A percentile compares a stretch with the other conserved stretches of the same genome.
Evolutionary conservation across 768 basidiomycete species (phyloP).

Genomic region (Gloeopeniophorella convolvens): DNA sequence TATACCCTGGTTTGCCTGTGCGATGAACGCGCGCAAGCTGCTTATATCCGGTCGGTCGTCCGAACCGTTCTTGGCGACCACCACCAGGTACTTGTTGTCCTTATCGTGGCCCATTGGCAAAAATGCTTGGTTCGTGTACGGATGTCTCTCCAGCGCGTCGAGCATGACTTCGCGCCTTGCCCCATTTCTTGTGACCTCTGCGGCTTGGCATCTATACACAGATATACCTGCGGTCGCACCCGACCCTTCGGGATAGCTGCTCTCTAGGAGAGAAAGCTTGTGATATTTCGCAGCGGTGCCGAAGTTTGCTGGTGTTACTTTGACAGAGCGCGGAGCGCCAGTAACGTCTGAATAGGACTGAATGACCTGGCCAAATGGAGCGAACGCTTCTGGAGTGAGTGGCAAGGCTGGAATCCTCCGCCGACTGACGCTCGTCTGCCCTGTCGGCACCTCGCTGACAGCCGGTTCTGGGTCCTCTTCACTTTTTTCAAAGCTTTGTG

Average conservation of each 20-base stretch:
- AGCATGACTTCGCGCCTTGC: conserved; percentile 57
- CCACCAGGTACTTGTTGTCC: conserved; percentile 65
- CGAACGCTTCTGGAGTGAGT: conserved; percentile 81
- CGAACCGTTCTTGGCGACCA: conserved; percentile 73
- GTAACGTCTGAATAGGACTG: conserved; percentile 73
- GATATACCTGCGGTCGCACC: conserved; percentile 67
- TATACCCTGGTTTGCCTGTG: conserved; percentile 75
- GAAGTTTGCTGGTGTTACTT: conserved; percentile 78
- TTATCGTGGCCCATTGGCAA: conserved; percentile 80
- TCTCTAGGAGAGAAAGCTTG: conserved; percentile 67
- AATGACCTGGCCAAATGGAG: conserved; percentile 84
- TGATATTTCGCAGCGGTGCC: conserved; percentile 93
- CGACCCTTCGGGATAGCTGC: conserved; percentile 53
- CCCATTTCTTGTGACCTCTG: conserved; percentile 37
- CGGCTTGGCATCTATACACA: conserved; percentile 73
- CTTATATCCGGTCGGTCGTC: conserved; percentile 73
- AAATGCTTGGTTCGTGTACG: conserved; percentile 87
- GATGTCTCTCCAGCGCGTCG: conserved; percentile 81
- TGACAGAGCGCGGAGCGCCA: conserved; percentile 55
- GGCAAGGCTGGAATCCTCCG: conserved; percentile 49
- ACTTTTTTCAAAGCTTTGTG: neutral
- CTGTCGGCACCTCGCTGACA: neutral
- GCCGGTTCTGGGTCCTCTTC: neutral
- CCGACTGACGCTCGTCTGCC: neutral
- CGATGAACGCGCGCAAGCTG: conserved; percentile 77